Conservation (phyloP, 2,329 filamentous ascomycete species). For the Cadophora luteo-olivacea region DNA sequence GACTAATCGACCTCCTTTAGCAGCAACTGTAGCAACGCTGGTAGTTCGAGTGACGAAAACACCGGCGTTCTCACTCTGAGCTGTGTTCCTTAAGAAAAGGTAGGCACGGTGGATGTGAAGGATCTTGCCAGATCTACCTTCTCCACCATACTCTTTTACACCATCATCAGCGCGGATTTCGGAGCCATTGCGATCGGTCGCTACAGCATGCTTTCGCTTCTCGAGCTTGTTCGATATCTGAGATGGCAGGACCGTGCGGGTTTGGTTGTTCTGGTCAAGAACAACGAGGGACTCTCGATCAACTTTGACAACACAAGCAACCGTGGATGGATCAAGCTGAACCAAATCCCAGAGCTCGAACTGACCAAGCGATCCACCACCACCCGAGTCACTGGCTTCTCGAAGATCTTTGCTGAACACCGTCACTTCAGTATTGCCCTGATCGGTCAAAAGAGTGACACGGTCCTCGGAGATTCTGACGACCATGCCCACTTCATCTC, state of each 20-base stretch:
- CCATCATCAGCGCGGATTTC: conserved; percentile 93
- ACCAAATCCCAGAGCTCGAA: conserved; percentile 94
- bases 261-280: conserved; percentile 87
- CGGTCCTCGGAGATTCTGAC: conserved; percentile 92
- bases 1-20: conserved; percentile 84
- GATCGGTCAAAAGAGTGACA: conserved; percentile 91
- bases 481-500: conserved; percentile 96
- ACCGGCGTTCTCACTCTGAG: conserved; percentile 84
- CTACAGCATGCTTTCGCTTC: conserved; percentile 82
- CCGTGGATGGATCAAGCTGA: conserved; percentile 89
- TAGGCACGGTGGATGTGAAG: conserved; percentile 94
- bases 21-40: conserved; percentile 90
- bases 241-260: conserved; percentile 83
- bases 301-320: conserved; percentile 92
- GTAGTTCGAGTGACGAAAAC: conserved; percentile 87
- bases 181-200: conserved; percentile 89
- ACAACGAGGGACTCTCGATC: conserved; percentile 91
- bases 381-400: conserved; percentile 90
- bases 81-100: conserved; percentile 86
- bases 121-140: conserved; percentile 85
- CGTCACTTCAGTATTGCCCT: conserved; percentile 90
- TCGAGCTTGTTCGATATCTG: conserved; percentile 91
- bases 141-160: conserved; percentile 87
- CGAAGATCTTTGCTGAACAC: conserved; percentile 98
- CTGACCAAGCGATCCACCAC: conserved; percentile 82